Conservation (phyloP, 2,329 filamentous ascomycete species). For the Mariannaea sp. region DNA sequence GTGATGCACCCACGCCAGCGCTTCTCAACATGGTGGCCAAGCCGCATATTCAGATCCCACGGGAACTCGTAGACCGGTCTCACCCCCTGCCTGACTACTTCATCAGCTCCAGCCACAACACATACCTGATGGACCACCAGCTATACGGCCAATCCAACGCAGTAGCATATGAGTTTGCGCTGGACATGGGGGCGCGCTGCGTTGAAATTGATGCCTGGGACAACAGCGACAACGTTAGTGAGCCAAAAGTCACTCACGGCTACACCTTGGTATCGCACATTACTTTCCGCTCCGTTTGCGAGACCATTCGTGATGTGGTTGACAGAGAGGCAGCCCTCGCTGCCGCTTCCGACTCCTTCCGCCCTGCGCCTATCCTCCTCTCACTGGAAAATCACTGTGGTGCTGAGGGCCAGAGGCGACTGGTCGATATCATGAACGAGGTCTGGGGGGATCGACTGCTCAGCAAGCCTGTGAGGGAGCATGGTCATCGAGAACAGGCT, state of each 20-base stretch:
- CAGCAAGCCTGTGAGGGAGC: constrained; percentile 59
- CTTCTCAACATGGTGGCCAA: constrained; percentile 59
- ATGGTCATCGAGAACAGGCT: constrained; percentile 60
- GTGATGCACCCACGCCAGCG: constrained; percentile 46
- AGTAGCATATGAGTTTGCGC: constrained; percentile 65
- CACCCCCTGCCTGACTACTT: constrained; percentile 71
- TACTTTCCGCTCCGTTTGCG: constrained; percentile 66
- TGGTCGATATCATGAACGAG: constrained; percentile 69
- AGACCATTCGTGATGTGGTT: constrained; percentile 65
- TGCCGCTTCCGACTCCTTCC: constrained; percentile 40
- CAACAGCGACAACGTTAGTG: constrained; percentile 60
- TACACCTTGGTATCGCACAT: constrained; percentile 71
- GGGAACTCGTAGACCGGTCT: constrained; percentile 58
- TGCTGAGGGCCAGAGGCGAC: constrained; percentile 61
- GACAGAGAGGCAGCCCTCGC: constrained; percentile 60
- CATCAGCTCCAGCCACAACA: constrained; percentile 75
- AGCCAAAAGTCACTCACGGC: constrained; percentile 73
- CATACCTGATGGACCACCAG: constrained; percentile 72
- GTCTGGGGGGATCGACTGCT: constrained; percentile 65
- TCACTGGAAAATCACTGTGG: constrained; percentile 72
- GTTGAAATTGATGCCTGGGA: constrained; percentile 79
- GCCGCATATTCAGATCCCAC: constrained; percentile 62
- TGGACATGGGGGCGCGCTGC: constrained; percentile 67
- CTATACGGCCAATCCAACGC: constrained; percentile 67
- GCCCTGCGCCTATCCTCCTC: constrained; percentile 63